Evolutionary conservation across 768 basidiomycete species (phyloP).

Genomic region (Podaxis sp.): DNA sequence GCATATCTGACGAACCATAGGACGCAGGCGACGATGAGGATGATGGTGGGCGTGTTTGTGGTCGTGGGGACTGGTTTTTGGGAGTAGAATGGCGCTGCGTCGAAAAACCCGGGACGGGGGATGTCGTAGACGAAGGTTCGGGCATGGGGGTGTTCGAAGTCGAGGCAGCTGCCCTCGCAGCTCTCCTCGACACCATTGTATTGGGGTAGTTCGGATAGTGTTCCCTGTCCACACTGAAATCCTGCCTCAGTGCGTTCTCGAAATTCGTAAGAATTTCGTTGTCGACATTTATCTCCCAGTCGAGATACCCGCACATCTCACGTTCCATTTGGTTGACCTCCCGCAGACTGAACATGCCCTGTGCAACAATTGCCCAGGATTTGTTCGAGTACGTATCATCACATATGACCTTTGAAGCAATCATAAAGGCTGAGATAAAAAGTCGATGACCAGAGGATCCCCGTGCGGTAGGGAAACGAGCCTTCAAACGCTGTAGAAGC

Average conservation of each 20-base stretch:
- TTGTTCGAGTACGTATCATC: conserved; percentile 95
- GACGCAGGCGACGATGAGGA: conserved; percentile 24
- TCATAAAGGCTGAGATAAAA: conserved; percentile 93
- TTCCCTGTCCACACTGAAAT: conserved; percentile 49
- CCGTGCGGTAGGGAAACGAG: conserved; percentile 87
- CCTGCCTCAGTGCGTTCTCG: conserved; percentile 55
- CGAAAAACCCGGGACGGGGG: conserved; percentile 47
- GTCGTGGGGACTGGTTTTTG: conserved; percentile 23
- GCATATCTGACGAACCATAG: conserved; percentile 28
- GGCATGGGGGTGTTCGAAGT: conserved; percentile 39
- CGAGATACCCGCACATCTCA: conserved; percentile 90
- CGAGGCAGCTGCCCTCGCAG: conserved; percentile 41
- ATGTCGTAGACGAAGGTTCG: conserved; percentile 40
- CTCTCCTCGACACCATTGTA: conserved; percentile 60
- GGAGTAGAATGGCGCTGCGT: conserved; percentile 33
- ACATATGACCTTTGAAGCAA: conserved; percentile 88
- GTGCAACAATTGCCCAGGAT: conserved; percentile 88
- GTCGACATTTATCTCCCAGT: conserved; percentile 87
- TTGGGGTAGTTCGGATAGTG: conserved; percentile 66
- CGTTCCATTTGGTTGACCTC: conserved; percentile 98
- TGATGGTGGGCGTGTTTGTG: conserved; percentile 29
- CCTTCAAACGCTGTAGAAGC: conserved; percentile 81
- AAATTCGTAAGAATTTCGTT: conserved; percentile 58
- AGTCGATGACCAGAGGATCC: conserved; percentile 89
- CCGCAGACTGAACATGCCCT: conserved; percentile 79